Base-by-base conservation (phyloP, 495 filamentous ascomycete species). In the Xylona heveae region DNA sequence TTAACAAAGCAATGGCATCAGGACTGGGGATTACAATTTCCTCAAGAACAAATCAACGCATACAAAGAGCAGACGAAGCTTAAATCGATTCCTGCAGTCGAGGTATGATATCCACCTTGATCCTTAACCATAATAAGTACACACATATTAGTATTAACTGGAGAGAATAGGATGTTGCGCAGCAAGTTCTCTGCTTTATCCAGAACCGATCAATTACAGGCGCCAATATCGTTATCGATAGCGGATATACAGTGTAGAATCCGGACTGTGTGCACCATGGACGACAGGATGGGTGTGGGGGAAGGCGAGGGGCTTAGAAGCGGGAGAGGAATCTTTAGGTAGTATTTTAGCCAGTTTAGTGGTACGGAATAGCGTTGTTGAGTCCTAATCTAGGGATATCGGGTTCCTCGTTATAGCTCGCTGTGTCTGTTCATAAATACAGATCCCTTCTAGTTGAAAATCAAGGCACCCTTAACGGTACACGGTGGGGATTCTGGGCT, bases 21-120 rank as follows among this genome's bases (percentile, higher is more conserved):
- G 54, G 62, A 70, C 12, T 70, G 66, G 66, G 61, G 57, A 3
- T 39, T 53, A 19, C 44, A 51, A 32, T 68, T 68, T 39, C 43
- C 62, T 5, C 42, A 52, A 6, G 54, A 58, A 38, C 45, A 45
- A 33, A 52, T 56, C 31, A 50, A 64, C 27, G 42, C 35, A 3
- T 50, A 52, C 9, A 51, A 24, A 26, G 42, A 59, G 15, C 54
- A 48, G 33, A 64, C 59, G 4, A 57, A 57, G 42, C 48, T 70
- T 17, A 59, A 67, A 41, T 51, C 57, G 19, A 40, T 63, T 34
- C 57, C 59, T 6, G 59, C 54, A 10, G 53, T 66, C 3, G 62
- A 70, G 47, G 55, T 54, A 41, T 12, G 13, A 1, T 25, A 16
- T 23, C 6, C 16, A 5, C 6, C 12, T 15, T 14, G 1, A 23